These are phyloP conservation scores for Prasinococcaceae sp. DNA, from an alignment of 139 green algal genomes.

Conservation along the genomic window DNA sequence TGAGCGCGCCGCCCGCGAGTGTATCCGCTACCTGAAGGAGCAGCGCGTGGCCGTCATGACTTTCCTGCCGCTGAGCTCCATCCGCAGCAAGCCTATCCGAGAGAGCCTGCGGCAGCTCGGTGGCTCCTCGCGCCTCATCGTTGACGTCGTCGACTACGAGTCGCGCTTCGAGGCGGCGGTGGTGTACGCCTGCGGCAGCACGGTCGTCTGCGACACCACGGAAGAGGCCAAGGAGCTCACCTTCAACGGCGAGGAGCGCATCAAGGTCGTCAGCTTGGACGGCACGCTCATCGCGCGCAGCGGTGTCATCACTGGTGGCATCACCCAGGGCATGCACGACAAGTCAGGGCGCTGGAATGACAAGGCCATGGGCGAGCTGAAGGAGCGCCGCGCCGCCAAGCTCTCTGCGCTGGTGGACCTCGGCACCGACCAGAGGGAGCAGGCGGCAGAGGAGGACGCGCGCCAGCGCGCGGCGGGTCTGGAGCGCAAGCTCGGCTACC, in stretches of 20 bases:
- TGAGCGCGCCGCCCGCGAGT: slow-evolving; percentile 48
- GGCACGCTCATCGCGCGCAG: slow-evolving; percentile 73
- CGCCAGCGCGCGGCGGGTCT: slow-evolving; percentile 14
- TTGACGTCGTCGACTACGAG: slow-evolving; percentile 65
- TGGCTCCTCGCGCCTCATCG: slow-evolving; percentile 49
- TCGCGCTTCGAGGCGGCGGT: slow-evolving; percentile 44
- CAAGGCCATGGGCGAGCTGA: slow-evolving; percentile 36
- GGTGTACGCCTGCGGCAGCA: slow-evolving; percentile 58
- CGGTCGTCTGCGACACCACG: slow-evolving; percentile 73
- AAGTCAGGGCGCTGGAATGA: slow-evolving; percentile 47
- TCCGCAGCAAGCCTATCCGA: slow-evolving; percentile 42
- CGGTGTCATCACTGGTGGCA: slow-evolving; percentile 64
- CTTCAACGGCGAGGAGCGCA: slow-evolving; percentile 27
- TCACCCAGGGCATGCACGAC: slow-evolving; percentile 15
- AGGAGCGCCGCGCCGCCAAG: slow-evolving; percentile 13
- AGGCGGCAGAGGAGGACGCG: slow-evolving; percentile 23
- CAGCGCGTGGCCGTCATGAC: slow-evolving; percentile 57
- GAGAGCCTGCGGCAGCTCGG: slow-evolving; percentile 65
- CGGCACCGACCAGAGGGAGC: slow-evolving; percentile 15
- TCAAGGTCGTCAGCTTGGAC: slow-evolving; percentile 58
- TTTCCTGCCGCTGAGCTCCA: slow-evolving; percentile 68
- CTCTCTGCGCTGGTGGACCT: slow-evolving; percentile 21
- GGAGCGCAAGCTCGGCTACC: slow-evolving; percentile 25
- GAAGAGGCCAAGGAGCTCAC: slow-evolving; percentile 60
- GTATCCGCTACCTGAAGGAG: slow-evolving; percentile 58